Evolutionary conservation across 2,329 filamentous ascomycete genomes (phyloP).

Genomic region (Alternaria metachromatica): DNA sequence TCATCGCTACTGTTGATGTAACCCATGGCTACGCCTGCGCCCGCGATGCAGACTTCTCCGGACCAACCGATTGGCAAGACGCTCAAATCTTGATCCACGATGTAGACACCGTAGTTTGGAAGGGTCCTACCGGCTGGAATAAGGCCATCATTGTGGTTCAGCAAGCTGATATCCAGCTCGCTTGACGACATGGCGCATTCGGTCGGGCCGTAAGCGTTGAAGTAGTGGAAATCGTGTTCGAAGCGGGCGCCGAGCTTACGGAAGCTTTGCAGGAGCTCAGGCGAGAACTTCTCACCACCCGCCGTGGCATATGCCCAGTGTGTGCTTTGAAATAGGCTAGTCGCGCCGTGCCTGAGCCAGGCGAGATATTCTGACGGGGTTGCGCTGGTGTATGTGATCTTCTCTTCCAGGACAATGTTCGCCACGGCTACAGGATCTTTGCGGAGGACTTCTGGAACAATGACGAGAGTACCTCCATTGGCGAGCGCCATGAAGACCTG

Average conservation of each 20-base stretch:
- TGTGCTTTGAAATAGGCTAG: constrained; percentile 18
- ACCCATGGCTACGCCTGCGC: constrained; percentile 42
- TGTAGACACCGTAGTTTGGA: constrained; percentile 31
- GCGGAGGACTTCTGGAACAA: constrained; percentile 42
- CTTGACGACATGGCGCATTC: constrained; percentile 8
- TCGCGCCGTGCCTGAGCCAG: constrained; percentile 28
- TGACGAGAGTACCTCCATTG: constrained; percentile 48
- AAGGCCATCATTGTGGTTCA: background rate
- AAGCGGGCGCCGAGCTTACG: background rate
- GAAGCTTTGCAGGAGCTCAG: constrained; percentile 10
- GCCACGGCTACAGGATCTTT: constrained; percentile 47
- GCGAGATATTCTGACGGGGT: constrained; percentile 53
- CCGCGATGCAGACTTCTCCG: constrained; percentile 53
- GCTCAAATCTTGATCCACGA: constrained; percentile 49
- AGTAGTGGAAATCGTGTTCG: background rate
- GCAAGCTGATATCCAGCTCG: background rate
- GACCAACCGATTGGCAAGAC: constrained; percentile 50
- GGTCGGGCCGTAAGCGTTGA: constrained; percentile 26
- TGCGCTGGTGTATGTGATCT: constrained; percentile 48
- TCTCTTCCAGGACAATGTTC: constrained; percentile 43
- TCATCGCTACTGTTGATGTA: constrained; percentile 39
- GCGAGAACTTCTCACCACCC: constrained; percentile 25
- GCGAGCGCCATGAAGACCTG: constrained; percentile 53
- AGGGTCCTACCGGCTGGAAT: background rate
- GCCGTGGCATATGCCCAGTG: constrained; percentile 39